These are phyloP conservation scores for Saccharata proteae DNA, from an alignment of 2,329 filamentous ascomycete genomes.

Conservation along the genomic window DNA sequence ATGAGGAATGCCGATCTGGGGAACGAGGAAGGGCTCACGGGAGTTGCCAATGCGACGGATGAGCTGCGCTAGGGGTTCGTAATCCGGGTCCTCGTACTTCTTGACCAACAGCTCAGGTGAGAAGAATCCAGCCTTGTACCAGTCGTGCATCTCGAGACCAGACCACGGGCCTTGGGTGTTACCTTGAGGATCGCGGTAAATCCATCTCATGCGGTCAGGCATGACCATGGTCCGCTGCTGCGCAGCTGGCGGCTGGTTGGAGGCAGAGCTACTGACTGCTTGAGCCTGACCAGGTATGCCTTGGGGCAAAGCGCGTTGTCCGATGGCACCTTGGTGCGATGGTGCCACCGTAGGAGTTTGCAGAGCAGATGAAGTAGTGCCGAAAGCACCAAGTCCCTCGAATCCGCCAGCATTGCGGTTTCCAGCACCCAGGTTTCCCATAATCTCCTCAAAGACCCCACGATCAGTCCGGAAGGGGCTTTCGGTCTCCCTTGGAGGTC, in stretches of 20 bases:
- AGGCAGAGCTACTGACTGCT: slow-evolving; percentile 37
- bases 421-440: slow-evolving; percentile 12
- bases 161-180: slow-evolving; percentile 90
- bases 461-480: slow-evolving; percentile 28
- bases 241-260: slow-evolving; percentile 53
- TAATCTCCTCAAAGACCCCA: slow-evolving; percentile 27
- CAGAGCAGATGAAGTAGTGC: slow-evolving; percentile 12
- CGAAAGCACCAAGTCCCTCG: slow-evolving; percentile 18
- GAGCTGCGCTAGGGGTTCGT: slow-evolving; percentile 87
- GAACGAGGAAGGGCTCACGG: slow-evolving; percentile 90
- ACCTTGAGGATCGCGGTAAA: slow-evolving; percentile 89
- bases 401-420: slow-evolving; percentile 2
- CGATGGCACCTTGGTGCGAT: slow-evolving; percentile 17
- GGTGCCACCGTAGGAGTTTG: slow-evolving; percentile 17
- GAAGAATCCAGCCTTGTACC: slow-evolving; percentile 99
- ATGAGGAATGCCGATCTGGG: slow-evolving; percentile 90
- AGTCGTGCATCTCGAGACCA: slow-evolving; percentile 97
- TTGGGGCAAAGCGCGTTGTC: slow-evolving; percentile 21
- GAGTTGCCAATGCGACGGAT: slow-evolving; percentile 96
- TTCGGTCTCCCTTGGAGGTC: slow-evolving; percentile 25
- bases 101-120: slow-evolving; percentile 89
- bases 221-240: slow-evolving; percentile 91
- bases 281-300: slow-evolving; percentile 19
- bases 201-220: slow-evolving; percentile 98
- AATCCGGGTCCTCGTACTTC: slow-evolving; percentile 85